Evolutionary conservation across 257 asterid genomes (phyloP).

Genomic region (Solanum piurae): DNA sequence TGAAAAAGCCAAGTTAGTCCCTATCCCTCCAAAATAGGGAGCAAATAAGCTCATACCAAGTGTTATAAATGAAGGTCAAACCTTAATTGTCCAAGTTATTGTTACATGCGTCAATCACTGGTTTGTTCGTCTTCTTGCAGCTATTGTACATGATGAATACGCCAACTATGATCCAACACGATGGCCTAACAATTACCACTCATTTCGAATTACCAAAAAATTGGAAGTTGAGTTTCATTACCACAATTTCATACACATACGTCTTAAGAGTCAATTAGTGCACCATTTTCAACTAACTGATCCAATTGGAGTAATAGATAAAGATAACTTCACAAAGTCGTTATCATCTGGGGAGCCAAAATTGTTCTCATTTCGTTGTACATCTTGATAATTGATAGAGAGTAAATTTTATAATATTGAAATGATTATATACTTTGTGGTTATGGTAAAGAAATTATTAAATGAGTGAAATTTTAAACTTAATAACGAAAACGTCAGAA

Average conservation of each 20-base stretch:
- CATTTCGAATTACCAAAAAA: background rate
- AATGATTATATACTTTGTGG: background rate
- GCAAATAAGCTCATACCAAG: background rate
- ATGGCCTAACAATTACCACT: background rate
- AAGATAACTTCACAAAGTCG: background rate
- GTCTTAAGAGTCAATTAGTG: background rate
- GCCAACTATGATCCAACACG: background rate
- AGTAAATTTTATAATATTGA: background rate
- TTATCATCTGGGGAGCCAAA: background rate
- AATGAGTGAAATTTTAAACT: background rate
- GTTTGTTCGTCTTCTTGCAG: background rate
- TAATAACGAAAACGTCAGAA: background rate
- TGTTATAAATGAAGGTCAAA: background rate
- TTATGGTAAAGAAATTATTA: background rate
- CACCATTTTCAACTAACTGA: background rate
- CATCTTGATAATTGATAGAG: background rate
- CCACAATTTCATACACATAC: background rate
- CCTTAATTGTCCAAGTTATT: background rate
- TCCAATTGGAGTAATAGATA: background rate
- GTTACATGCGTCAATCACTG: background rate
- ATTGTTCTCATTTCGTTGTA: background rate
- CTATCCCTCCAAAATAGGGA: background rate
- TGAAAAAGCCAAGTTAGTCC: background rate
- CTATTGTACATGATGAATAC: background rate
- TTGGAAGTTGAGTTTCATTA: background rate